Evolutionary conservation across 257 asterid genomes (phyloP), one percentile per base, ranked within the genome.

Genomic region (Scutellaria galericulata): DNA sequence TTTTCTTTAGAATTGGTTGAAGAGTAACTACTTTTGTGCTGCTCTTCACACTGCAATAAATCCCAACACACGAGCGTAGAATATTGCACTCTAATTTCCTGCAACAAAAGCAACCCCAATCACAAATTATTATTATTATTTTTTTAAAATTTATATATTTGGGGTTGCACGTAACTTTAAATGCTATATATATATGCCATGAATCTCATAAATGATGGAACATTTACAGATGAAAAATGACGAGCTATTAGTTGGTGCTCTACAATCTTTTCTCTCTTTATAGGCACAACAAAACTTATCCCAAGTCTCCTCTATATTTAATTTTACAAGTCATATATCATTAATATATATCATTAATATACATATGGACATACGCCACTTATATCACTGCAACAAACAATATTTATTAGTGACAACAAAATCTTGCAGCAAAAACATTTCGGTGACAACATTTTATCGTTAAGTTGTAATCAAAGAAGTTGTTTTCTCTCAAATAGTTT

Each of bases 41-140:
- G 68, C 58, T 35, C 13, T 58, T 79, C 46, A 74, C 67, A 58
- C 66, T 71, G 75, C 83, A 81, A 65, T 66, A 41, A 81, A 52
- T 68, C 53, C 71, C 31, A 15, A 77, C 96, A 83, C 92, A 89
- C 96, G 96, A 85, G 88, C 86, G 85, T 62, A 80, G 96, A 85
- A 89, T 88, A 72, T 83, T 82, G 82, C 55, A 53, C 78, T 70
- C 79, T 71, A 37, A 53, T 84, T 81, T 74, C 79, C 75, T 47
- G 66, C 78, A 78, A 76, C 69, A 60, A 72, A 77, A 35, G n/a
- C 42, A 45, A 31, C 37, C 37, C 37, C 37, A 31, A 22, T 15
- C 27, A 24, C 27, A 24, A 0, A 18, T 18, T 18, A 18, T 18
- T 18, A 18, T 18, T 18, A 18, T 18, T 18, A 18, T 18, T 18